A percentile compares a stretch with the other conserved stretches of the same genome.
Evolutionary conservation across 73 alveolate genomes (phyloP).

Genomic region (Paramecium tetraurelia): DNA sequence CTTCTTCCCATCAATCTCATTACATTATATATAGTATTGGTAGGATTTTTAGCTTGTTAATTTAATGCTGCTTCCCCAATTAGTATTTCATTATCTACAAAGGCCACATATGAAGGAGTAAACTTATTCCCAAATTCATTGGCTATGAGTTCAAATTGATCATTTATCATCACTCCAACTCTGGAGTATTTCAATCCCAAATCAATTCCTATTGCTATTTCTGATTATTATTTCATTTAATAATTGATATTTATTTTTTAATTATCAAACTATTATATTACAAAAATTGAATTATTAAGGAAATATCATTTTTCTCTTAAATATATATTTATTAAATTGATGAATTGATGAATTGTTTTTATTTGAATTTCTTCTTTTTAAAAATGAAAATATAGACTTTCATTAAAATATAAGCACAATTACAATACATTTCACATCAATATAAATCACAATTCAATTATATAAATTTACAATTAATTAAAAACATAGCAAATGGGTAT

Average conservation of each 20-base stretch:
- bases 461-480: not conserved
- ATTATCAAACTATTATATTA: too few relatives aligned
- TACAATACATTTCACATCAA: not conserved
- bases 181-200: constrained; percentile 93
- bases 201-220: constrained; percentile 83
- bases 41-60: constrained; percentile 76
- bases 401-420: too few relatives aligned
- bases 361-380: too few relatives aligned
- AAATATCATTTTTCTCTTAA: too few relatives aligned
- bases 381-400: too few relatives aligned
- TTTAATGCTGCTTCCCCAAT: constrained; percentile 85
- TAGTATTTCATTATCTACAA: constrained; percentile 79
- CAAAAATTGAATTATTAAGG: not conserved
- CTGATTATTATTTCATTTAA: not conserved
- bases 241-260: too few relatives aligned
- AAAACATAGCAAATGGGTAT: not conserved
- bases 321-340: not conserved
- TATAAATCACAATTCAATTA: not conserved
- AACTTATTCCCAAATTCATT: constrained; percentile 82
- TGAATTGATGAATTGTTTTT: too few relatives aligned
- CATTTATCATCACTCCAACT: constrained; percentile 81
- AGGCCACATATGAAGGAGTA: constrained; percentile 86
- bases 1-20: constrained; percentile 89
- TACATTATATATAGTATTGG: constrained; percentile 77
- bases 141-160: constrained; percentile 81